A percentile compares a stretch with the other conserved stretches of the same genome.
Conservation (phyloP, 139 green algal species). For the Chlorella sorokiniana region DNA sequence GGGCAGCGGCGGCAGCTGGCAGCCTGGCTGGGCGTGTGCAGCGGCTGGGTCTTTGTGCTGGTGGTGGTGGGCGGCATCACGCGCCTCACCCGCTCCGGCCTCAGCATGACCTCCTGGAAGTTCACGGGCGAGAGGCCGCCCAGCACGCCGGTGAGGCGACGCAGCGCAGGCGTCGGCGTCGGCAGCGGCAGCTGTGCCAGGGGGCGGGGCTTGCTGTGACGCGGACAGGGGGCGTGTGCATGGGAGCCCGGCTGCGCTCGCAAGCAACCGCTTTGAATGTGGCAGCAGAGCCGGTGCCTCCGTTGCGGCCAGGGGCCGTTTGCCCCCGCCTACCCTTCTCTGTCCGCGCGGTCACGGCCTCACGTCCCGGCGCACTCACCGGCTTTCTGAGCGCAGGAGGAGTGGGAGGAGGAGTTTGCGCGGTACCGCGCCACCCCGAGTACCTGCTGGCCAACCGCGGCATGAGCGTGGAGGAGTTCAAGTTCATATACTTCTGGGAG, state of each 20-base stretch:
- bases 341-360: too few species aligned
- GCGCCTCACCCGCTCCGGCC: conserved; percentile 91
- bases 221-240: too few species aligned
- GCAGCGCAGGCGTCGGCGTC: too few species aligned
- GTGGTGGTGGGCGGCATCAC: conserved; percentile 97
- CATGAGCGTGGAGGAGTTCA: conserved; percentile 98
- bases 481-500: conserved; percentile 99
- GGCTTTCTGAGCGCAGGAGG: conserved; percentile 43
- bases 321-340: too few species aligned
- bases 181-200: background rate
- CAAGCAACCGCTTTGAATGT: too few species aligned
- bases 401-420: conserved; percentile 91
- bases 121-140: conserved; percentile 87
- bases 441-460: conserved; percentile 79
- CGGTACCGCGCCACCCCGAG: conserved; percentile 92
- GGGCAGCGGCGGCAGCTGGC: conserved; percentile 53
- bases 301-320: too few species aligned
- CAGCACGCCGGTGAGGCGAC: background rate
- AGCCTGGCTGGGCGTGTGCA: conserved; percentile 83
- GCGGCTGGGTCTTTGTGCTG: conserved; percentile 92
- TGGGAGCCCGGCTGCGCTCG: too few species aligned
- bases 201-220: too few species aligned
- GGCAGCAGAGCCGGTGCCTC: too few species aligned
- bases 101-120: conserved; percentile 99
- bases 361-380: too few species aligned